These are phyloP conservation scores for Lipomyces japonicus DNA, from an alignment of 805 yeast species.

Conservation along the genomic window DNA sequence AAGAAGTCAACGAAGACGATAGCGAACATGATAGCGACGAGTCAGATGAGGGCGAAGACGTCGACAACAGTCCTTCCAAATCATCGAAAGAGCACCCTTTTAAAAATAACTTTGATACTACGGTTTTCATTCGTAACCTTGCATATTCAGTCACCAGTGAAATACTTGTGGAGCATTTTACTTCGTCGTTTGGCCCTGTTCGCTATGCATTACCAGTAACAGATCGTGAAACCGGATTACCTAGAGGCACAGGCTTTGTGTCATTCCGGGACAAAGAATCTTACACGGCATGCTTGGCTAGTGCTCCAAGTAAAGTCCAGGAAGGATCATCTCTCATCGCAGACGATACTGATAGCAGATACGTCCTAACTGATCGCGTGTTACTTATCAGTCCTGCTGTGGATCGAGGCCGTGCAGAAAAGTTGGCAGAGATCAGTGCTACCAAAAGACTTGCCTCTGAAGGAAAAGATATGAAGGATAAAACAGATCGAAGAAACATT, in stretches of 20 bases:
- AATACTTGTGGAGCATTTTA: constrained; percentile 69
- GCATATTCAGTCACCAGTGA: constrained; percentile 93
- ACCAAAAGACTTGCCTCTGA: constrained; percentile 65
- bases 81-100: constrained; percentile 7
- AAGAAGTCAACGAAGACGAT: not conserved
- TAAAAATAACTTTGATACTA: constrained; percentile 40
- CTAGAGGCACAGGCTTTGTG: constrained; percentile 93
- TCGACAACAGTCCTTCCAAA: not conserved
- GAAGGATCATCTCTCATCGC: constrained; percentile 64
- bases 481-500: constrained; percentile 74
- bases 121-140: constrained; percentile 84
- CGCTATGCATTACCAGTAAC: constrained; percentile 90
- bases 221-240: constrained; percentile 78
- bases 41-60: constrained; percentile 25
- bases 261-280: constrained; percentile 66
- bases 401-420: constrained; percentile 75
- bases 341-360: constrained; percentile 73
- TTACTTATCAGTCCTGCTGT: constrained; percentile 80
- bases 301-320: constrained; percentile 71
- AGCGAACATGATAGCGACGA: constrained; percentile 9
- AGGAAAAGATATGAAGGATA: constrained; percentile 73
- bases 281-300: constrained; percentile 61
- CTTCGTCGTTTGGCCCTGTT: constrained; percentile 72
- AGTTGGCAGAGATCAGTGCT: constrained; percentile 68
- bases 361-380: constrained; percentile 90